Evolutionary conservation across 2,329 filamentous ascomycete genomes (phyloP), one percentile per base, ranked within the genome.

Genomic region (Colletotrichum cuscutae): DNA sequence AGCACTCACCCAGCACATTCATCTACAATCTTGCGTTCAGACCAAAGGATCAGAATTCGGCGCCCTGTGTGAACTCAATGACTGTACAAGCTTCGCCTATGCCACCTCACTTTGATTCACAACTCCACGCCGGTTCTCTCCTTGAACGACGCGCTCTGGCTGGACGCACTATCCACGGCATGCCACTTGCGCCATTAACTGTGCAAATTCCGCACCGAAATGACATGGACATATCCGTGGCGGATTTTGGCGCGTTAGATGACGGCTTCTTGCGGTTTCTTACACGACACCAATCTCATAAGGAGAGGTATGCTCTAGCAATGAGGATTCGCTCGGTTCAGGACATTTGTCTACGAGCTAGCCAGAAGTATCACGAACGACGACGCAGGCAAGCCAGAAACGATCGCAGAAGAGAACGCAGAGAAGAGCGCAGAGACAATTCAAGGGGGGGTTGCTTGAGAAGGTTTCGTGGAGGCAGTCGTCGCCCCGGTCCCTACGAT

Each of bases 311-410:
- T 12, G 11, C 61, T 53, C 12, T 35, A 9, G 37, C 65, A 24
- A 15, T 19, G 46, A 64, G 9, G 61, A 61, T 71, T 15, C 42
- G 56, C 22, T 26, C 72, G 24, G 66, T 80, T 30, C 75, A 79
- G 60, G 62, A 75, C 42, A 69, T 76, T 53, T 79, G 78, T 52
- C 74, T 79, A 24, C 42, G 68, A 13, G 77, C 76, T 19, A 77
- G 74, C 4, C 72, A 76, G 42, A 68, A 65, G 9, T 77, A 79
- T 35, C 74, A 79, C 15, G 57, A 68, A 30, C 63, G 71, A 22
- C 74, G 75, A 49, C 66, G 68, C n/a, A 58, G 72, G 42, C 37
- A 42, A 42, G 13, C 6, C 37, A 42, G 37, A 19, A 19, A 42
- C 37, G 37, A 42, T 42, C 37, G 37, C 37, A 42, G 15, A 42